Evolutionary conservation across 1,284 basidiomycete genomes (phyloP).

Genomic region (Malassezia restricta): DNA sequence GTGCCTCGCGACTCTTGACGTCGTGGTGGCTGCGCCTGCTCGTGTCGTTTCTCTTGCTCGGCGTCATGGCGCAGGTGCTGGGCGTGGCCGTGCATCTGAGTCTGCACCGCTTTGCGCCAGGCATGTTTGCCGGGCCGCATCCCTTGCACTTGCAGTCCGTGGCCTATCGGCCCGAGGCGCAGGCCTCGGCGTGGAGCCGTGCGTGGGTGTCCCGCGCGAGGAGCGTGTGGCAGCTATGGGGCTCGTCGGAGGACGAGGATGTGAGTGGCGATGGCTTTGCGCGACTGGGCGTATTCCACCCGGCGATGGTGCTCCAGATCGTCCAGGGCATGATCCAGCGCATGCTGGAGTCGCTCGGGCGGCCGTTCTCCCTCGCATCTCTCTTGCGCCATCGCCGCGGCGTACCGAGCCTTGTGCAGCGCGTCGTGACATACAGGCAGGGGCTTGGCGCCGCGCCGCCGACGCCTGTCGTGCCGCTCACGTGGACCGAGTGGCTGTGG

Average conservation of each 20-base stretch:
- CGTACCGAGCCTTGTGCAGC: neutral
- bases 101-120: conserved; percentile 20
- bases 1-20: conserved; percentile 25
- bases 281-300: conserved; percentile 6
- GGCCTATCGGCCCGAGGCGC: neutral
- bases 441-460: neutral
- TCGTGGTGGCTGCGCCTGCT: conserved; percentile 21
- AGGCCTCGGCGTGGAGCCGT: neutral
- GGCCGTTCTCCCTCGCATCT: neutral
- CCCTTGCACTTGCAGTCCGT: conserved; percentile 4
- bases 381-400: neutral
- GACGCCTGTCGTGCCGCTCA: neutral
- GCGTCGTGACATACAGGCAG: neutral
- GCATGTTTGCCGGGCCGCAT: conserved; percentile 2
- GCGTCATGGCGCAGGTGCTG: conserved; percentile 20
- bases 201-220: neutral
- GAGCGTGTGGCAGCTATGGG: neutral
- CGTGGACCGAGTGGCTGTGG: neutral
- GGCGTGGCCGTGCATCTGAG: conserved; percentile 19
- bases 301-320: conserved; percentile 5
- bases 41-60: conserved; percentile 22
- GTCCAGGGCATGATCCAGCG: conserved; percentile 12
- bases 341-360: neutral
- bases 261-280: neutral
- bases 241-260: neutral